Conservation (phyloP, 495 filamentous ascomycete species). For the Melanomma pulvis-pyrius region DNA sequence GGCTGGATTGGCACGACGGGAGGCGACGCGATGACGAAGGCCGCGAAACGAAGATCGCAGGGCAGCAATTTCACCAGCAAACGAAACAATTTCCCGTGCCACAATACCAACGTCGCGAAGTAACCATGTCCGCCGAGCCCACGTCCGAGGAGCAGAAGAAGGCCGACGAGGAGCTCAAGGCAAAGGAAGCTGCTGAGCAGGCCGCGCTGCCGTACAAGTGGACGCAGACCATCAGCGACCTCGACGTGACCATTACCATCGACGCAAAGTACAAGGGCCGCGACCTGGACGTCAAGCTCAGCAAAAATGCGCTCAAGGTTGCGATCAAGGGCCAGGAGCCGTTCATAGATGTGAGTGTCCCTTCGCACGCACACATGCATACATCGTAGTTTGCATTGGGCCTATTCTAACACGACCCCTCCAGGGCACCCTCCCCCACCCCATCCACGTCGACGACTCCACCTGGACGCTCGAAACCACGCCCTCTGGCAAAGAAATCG, state of each 20-base stretch:
- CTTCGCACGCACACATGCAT: too few species aligned
- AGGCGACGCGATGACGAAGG: conserved; percentile 6
- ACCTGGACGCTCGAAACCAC: conserved; percentile 89
- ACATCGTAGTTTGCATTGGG: too few species aligned
- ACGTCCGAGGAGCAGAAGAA: conserved; percentile 61
- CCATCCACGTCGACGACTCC: conserved; percentile 79
- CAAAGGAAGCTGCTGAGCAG: conserved; percentile 84
- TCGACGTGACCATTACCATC: conserved; percentile 78
- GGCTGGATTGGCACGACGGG: background rate
- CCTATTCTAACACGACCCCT: conserved; percentile 24
- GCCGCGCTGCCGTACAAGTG: conserved; percentile 94
- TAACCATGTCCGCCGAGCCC: conserved; percentile 39
- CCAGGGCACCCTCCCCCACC: conserved; percentile 82
- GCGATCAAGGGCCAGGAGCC: conserved; percentile 87
- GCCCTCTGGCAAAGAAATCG: conserved; percentile 71
- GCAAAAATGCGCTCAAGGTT: conserved; percentile 75
- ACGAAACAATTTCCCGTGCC: background rate
- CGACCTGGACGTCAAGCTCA: conserved; percentile 82
- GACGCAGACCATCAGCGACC: conserved; percentile 91
- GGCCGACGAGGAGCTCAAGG: conserved; percentile 59
- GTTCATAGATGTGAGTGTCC: conserved; percentile 72
- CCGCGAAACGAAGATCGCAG: background rate
- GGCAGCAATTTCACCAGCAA: background rate
- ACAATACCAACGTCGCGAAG: conserved; percentile 10
- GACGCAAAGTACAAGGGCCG: conserved; percentile 79